A percentile compares a stretch with the other conserved stretches of the same genome.
Evolutionary conservation across 257 asterid genomes (phyloP).

Genomic region (Thymus mandschuricus): DNA sequence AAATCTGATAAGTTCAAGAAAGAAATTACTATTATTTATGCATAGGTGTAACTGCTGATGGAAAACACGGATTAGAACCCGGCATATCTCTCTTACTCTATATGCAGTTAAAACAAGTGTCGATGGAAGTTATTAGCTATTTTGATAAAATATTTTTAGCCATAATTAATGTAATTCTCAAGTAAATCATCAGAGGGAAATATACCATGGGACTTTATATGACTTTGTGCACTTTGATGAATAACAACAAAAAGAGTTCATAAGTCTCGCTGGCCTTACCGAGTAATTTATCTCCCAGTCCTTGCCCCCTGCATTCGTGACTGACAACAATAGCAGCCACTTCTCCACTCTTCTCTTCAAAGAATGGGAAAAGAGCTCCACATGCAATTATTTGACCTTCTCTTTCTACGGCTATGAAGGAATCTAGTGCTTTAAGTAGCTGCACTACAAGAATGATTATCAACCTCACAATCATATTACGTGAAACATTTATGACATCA

Average conservation of each 20-base stretch:
- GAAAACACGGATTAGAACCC: constrained; percentile 9
- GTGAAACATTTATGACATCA: neutral
- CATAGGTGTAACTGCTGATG: constrained; percentile 19
- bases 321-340: constrained; percentile 97
- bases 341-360: constrained; percentile 85
- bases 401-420: constrained; percentile 83
- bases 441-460: constrained; percentile 38
- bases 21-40: neutral
- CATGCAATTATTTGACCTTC: constrained; percentile 98
- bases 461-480: constrained; percentile 19
- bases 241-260: neutral
- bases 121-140: neutral
- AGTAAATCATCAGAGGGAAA: constrained; percentile 2
- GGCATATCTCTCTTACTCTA: neutral
- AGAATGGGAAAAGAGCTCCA: constrained; percentile 86
- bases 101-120: constrained; percentile 10
- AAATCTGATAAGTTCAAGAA: constrained; percentile 58
- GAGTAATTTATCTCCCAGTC: constrained; percentile 96
- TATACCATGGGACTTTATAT: constrained; percentile 6
- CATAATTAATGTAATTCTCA: neutral
- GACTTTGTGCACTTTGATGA: neutral
- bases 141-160: neutral
- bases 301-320: constrained; percentile 97
- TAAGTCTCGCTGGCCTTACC: constrained; percentile 50
- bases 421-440: constrained; percentile 66